Conservation (phyloP, 2,329 filamentous ascomycete genomes). For the Aspergillus pseudoviridinutans region DNA sequence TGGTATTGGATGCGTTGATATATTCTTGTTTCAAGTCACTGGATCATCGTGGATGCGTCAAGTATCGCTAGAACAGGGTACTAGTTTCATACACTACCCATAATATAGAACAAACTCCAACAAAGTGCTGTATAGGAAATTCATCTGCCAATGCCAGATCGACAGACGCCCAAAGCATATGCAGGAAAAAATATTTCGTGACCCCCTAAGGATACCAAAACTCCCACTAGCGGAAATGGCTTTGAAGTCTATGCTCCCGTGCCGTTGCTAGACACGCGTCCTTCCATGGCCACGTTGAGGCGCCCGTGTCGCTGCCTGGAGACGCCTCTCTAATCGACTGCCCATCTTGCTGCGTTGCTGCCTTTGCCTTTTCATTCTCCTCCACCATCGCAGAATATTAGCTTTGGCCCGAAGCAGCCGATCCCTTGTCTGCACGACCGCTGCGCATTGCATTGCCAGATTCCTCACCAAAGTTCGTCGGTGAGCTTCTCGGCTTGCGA, state of each 20-base stretch:
- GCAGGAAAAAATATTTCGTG: neutral
- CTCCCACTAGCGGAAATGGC: neutral
- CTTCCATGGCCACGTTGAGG: neutral
- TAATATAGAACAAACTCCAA: neutral
- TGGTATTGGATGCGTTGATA: neutral
- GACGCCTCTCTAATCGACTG: neutral
- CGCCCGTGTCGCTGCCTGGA: neutral
- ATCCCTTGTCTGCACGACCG: conserved; percentile 44
- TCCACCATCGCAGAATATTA: conserved; percentile 35
- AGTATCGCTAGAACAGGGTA: neutral
- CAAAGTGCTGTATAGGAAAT: neutral
- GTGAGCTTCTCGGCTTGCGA: conserved; percentile 14
- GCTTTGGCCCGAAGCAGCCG: conserved; percentile 37
- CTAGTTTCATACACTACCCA: neutral
- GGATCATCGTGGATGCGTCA: neutral
- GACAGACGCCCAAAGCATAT: neutral
- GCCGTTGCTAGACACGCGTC: neutral
- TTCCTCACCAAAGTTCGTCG: conserved; percentile 20
- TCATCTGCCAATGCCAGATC: neutral
- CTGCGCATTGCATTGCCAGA: conserved; percentile 40
- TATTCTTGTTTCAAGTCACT: neutral
- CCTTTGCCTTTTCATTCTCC: conserved; percentile 16
- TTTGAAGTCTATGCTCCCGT: neutral
- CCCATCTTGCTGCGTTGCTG: conserved; percentile 4
- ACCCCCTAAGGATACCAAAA: neutral